Conservation (phyloP, 257 asterid genomes). For the Solanum pinnatisectum region DNA sequence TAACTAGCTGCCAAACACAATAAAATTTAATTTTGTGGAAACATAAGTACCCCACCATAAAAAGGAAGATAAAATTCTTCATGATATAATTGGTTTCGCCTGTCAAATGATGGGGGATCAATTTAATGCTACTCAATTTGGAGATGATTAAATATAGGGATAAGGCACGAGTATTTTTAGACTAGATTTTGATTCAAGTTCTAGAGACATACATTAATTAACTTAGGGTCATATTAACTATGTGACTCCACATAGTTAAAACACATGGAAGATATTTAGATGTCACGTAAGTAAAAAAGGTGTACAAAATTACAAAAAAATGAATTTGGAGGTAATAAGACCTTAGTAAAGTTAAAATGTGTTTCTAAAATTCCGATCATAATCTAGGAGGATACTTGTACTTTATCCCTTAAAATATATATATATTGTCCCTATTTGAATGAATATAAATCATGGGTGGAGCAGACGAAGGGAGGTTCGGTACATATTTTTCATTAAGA, state of each 20-base stretch:
- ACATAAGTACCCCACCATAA: neutral
- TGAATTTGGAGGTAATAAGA: fast-evolving
- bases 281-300: too few relatives aligned
- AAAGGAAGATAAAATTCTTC: neutral
- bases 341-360: too few relatives aligned
- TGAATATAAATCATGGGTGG: neutral
- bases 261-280: too few relatives aligned
- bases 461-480: neutral
- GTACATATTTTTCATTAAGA: neutral
- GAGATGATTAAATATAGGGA: neutral
- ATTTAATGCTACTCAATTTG: neutral
- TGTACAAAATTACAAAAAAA: too few relatives aligned
- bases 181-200: too few relatives aligned
- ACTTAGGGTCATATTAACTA: too few relatives aligned
- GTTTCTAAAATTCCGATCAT: too few relatives aligned
- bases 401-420: neutral
- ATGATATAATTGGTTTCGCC: neutral
- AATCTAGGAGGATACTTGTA: too few relatives aligned
- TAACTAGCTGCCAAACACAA: neutral
- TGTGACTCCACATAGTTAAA: too few relatives aligned
- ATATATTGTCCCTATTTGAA: neutral
- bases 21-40: neutral
- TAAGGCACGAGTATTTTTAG: too few relatives aligned
- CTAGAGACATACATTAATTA: too few relatives aligned
- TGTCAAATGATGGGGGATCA: neutral